Evolutionary conservation across 805 yeast genomes (phyloP).

Genomic region (Metahyphopichia silvanorum): DNA sequence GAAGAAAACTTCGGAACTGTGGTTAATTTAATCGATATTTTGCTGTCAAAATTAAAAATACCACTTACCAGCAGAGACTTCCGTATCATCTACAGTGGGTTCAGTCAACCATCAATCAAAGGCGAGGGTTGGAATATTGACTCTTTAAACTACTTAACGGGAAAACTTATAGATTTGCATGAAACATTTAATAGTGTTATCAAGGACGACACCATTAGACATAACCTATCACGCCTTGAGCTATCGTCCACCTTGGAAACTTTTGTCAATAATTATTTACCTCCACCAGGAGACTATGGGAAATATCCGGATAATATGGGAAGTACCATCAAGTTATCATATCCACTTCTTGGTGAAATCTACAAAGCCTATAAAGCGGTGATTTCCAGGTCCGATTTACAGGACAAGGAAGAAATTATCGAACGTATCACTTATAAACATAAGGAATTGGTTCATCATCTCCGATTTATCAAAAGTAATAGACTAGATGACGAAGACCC

Average conservation of each 20-base stretch:
- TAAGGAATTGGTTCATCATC: neutral
- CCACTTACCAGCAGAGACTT: conserved; percentile 33
- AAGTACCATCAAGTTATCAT: conserved; percentile 18
- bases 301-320: conserved; percentile 10
- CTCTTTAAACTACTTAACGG: conserved; percentile 9
- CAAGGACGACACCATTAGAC: conserved; percentile 5
- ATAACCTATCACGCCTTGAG: conserved; percentile 6
- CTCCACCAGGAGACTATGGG: neutral
- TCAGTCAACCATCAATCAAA: conserved; percentile 4
- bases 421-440: no score
- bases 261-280: conserved; percentile 4
- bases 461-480: neutral
- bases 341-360: conserved; percentile 6
- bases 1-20: conserved; percentile 9
- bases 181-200: conserved; percentile 8
- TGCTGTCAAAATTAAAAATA: conserved; percentile 18
- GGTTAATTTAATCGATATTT: conserved; percentile 10
- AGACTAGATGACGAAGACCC: neutral
- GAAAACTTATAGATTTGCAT: conserved; percentile 12
- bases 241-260: conserved; percentile 3
- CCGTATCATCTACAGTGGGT: conserved; percentile 14
- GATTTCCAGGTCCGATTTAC: neutral
- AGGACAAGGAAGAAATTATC: no score
- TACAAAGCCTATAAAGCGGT: neutral
- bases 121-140: conserved; percentile 3